Evolutionary conservation across 345 rosid species (phyloP).

Genomic region (Acer campestre): DNA sequence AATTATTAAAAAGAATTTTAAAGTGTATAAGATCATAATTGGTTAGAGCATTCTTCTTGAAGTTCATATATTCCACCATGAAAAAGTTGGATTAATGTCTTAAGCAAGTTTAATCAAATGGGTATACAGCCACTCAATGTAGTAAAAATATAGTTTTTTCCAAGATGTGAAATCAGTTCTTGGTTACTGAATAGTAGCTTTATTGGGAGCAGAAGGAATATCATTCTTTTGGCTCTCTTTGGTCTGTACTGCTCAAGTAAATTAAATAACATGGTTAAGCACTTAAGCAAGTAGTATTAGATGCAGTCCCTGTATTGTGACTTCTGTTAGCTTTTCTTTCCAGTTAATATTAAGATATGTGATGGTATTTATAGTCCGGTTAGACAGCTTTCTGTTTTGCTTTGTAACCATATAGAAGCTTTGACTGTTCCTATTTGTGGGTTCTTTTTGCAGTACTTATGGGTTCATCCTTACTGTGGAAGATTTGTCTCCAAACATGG

Average conservation of each 20-base stretch:
- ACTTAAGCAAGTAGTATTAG: background rate
- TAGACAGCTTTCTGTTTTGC: conserved; percentile 10
- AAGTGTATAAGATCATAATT: background rate
- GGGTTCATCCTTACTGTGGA: conserved; percentile 93
- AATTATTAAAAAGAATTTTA: background rate
- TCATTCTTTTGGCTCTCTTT: background rate
- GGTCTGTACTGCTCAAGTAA: background rate
- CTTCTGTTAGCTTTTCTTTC: background rate
- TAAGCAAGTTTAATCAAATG: background rate
- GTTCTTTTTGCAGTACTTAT: conserved; percentile 65
- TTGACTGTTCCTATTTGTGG: conserved; percentile 8
- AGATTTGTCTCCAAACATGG: conserved; percentile 94
- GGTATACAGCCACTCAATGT: background rate
- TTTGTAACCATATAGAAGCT: background rate
- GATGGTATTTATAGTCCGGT: background rate
- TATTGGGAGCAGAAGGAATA: background rate
- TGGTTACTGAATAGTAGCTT: background rate
- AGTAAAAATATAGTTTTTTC: background rate
- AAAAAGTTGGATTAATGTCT: background rate
- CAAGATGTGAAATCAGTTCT: background rate
- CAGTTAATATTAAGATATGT: background rate
- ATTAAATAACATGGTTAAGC: background rate
- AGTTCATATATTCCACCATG: background rate
- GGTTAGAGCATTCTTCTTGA: background rate
- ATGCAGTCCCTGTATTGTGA: background rate